Evolutionary conservation across 129 eudicot species (phyloP), one percentile per base, ranked within the genome.

Genomic region (Oenanthe sinensis): DNA sequence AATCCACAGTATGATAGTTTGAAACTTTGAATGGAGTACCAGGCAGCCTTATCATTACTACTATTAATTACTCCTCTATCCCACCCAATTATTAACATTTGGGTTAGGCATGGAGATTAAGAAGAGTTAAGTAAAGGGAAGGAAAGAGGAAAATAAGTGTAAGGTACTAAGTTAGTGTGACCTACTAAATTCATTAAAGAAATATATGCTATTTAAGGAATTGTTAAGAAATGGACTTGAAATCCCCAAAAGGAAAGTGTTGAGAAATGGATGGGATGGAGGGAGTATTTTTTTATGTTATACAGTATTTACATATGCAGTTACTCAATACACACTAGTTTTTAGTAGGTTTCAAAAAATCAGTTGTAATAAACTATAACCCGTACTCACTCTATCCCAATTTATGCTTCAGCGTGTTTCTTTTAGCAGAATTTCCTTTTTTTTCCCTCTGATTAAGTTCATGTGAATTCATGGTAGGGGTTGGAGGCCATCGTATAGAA

Each of bases 401-500:
- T n/a, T n/a, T 2, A 60, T 60, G n/a, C 33, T 60, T n/a, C 14
- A n/a, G 33, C 68, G 9, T 60, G 68, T 60, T 60, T 60, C 36
- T 67, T 67, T 30, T 30, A 33, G 42, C 17, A 67, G 43, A 67
- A 39, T 70, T 9, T 9, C 3, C 28, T 43, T n/a, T n/a, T 1
- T 44, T n/a, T 6, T 24, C 11, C 16, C 12, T 42, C 78, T 86
- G 26, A 76, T 72, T 78, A 44, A 75, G 71, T 63, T 60, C 10
- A 19, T 60, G 16, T 60, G 71, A 8, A 33, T 75, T 77, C 71
- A 67, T 78, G 72, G 33, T 79, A 95, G 98, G 92, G 96, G 97
- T 74, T 90, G 97, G 98, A 86, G 98, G 81, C 98, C 98, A 72
- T 87, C 98, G 12, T 95, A 95, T 75, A 91, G 98, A 84, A 87